Base-by-base conservation (phyloP, 805 yeast species). In the Millerago galiae region DNA sequence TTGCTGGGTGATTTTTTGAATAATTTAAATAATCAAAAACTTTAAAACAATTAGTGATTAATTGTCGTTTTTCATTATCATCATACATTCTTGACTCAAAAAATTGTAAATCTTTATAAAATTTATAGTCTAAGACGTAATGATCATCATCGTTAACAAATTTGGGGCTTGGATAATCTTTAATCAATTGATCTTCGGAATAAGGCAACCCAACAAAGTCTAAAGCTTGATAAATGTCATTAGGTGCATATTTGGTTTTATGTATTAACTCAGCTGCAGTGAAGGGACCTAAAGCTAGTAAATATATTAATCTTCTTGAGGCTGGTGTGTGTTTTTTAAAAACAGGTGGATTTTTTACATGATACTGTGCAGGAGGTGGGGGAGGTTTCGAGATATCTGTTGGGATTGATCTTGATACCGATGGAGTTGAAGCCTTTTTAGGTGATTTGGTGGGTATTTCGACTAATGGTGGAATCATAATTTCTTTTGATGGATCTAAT, bases 201-300 rank as follows among this genome's bases (percentile, higher is more conserved):
- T 27, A 33, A 5, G 39, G 35, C 69, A 43, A 60, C 43, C 52
- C 62, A 50, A 41, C 52, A 2, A 42, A 18, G 9, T 34, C 40
- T 9, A 72, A 49, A 5, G 64, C 51, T 1, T 53, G 37, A 11
- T 52, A 50, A 9, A 64, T 53, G 13, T 63, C 70, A 5, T 46
- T 42, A 16, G 53, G 41, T 3, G 55, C 30, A 18, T 60, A 45
- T 38, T 61, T 61, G 1, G 66, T 56, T 17, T 59, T 53, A 27
- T 49, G 47, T 8, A 59, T 45, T 11, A 75, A 49, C 2, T 58
- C 59, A 3, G 53, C 49, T 2, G 56, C 47, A 1, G 73, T 53
- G 14, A 60, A 55, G 2, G 80, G 78, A 1, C 77, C 80, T 34
- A 75, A 54, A 1, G 81, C 75, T 30, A 75, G 51, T 21, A 70